Evolutionary conservation across 2,329 filamentous ascomycete species (phyloP).

Genomic region (Cytospora schulzeri): DNA sequence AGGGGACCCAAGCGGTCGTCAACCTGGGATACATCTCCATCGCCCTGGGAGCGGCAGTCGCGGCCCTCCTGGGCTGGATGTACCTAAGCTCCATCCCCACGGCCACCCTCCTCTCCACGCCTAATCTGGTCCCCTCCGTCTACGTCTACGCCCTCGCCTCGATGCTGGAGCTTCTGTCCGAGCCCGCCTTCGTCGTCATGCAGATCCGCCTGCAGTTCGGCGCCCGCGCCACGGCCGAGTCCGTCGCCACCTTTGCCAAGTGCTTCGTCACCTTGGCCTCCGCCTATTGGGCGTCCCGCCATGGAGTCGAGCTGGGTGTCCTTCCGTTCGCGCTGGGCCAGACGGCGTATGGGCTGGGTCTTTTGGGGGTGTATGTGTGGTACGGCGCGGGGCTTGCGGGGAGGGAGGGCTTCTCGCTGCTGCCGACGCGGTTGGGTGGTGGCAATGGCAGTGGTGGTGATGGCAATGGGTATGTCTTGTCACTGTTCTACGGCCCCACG

Average conservation of each 20-base stretch:
- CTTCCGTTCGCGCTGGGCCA: constrained; percentile 90
- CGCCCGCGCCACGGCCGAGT: constrained; percentile 80
- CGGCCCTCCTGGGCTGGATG: constrained; percentile 63
- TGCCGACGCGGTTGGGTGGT: constrained; percentile 48
- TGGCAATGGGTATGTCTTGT: constrained; percentile 49
- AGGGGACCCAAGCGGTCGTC: constrained; percentile 71
- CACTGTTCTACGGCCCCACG: constrained; percentile 70
- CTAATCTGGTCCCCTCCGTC: constrained; percentile 61
- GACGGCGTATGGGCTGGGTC: constrained; percentile 68
- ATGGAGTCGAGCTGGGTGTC: constrained; percentile 64
- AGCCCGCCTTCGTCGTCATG: constrained; percentile 87
- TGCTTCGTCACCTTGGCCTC: constrained; percentile 74
- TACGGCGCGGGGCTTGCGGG: constrained; percentile 60
- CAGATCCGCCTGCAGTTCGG: constrained; percentile 81
- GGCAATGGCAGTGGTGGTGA: background rate
- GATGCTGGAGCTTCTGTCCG: constrained; percentile 75
- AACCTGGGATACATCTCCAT: constrained; percentile 50
- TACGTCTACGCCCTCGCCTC: constrained; percentile 59
- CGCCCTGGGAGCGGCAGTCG: constrained; percentile 14
- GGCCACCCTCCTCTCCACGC: constrained; percentile 56
- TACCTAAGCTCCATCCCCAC: constrained; percentile 61
- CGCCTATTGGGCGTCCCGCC: constrained; percentile 64
- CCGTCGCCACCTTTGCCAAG: constrained; percentile 75
- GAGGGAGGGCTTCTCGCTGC: constrained; percentile 68
- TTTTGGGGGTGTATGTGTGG: constrained; percentile 71